Evolutionary conservation across 306 rosid species (phyloP), one percentile per base, ranked within the genome.

Genomic region (Potentilla sterilis): DNA sequence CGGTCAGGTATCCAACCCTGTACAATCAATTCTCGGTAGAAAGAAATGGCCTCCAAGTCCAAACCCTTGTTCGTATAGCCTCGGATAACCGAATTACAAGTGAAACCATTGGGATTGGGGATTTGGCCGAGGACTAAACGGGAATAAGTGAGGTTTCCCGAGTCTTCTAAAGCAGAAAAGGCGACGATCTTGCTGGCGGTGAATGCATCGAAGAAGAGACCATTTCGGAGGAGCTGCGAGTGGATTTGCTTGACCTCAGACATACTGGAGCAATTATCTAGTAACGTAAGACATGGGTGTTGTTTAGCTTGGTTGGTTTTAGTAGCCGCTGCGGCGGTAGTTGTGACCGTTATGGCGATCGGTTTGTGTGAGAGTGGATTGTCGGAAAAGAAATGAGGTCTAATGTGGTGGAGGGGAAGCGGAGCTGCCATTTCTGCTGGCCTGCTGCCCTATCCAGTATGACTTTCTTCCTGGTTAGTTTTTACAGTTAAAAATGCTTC

Each of bases 191-290:
- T n/a, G n/a, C n/a, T n/a, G n/a, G 69, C 68, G 0, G 67, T 54
- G 69, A 69, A 63, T 48, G 59, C 73, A 28, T 70, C 62, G 62
- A 75, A 70, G 77, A 75, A 76, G 48, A 81, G 77, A 58, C 84
- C 77, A 4, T 67, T 75, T 3, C 80, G 46, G 51, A 81, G 80
- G 19, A 64, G 10, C 8, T 75, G 84, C 35, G 80, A 76, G 43
- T 80, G 84, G 69, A 75, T 52, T 70, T 75, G 69, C 80, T 81
- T 75, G 38, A 75, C 80, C 69, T 81, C 75, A 13, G 66, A 74
- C 66, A 75, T 38, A 41, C 67, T 19, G 37, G 77, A 75, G 77
- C 77, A 70, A 3, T 81, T 66, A 5, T 70, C 84, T 35, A 63
- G 51, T 48, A 76, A 63, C 34, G 75, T 35, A 3, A 80, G 79